Conservation (phyloP, 768 basidiomycete genomes). For the Suillus occidentalis region DNA sequence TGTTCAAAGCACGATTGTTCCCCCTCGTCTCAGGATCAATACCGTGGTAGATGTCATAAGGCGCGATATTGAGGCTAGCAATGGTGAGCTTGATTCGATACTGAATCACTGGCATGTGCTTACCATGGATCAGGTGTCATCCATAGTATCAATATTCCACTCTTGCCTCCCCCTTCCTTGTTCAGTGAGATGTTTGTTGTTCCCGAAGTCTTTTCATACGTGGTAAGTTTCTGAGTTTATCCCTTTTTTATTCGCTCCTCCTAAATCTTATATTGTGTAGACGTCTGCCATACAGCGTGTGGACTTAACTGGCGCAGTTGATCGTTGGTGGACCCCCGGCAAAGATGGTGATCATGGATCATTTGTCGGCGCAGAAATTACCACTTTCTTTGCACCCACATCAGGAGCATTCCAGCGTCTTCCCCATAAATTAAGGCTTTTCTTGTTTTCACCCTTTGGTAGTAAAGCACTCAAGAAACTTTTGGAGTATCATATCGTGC, state of each 20-base stretch:
- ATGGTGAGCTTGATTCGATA: constrained; percentile 40
- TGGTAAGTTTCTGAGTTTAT: constrained; percentile 34
- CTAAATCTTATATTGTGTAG: constrained; percentile 26
- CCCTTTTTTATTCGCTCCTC: neutral
- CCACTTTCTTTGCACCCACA: constrained; percentile 54
- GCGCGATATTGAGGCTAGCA: constrained; percentile 45
- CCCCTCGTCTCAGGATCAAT: constrained; percentile 45
- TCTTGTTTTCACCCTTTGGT: constrained; percentile 64
- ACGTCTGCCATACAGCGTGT: constrained; percentile 59
- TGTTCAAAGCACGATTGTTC: constrained; percentile 33
- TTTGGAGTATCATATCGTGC: constrained; percentile 58
- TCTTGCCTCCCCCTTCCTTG: constrained; percentile 53
- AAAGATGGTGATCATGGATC: constrained; percentile 37
- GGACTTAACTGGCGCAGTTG: constrained; percentile 43
- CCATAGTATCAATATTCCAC: constrained; percentile 54
- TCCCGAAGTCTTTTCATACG: constrained; percentile 45
- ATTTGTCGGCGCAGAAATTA: constrained; percentile 45
- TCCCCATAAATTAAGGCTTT: constrained; percentile 50
- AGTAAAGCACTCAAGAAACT: constrained; percentile 49
- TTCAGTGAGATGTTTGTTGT: constrained; percentile 49
- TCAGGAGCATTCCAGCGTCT: constrained; percentile 49
- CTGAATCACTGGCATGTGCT: neutral
- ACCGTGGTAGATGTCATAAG: constrained; percentile 43
- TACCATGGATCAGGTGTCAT: constrained; percentile 38
- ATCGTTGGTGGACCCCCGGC: constrained; percentile 44